Evolutionary conservation across 2,329 filamentous ascomycete genomes (phyloP).

Genomic region (Fusarium humuli): DNA sequence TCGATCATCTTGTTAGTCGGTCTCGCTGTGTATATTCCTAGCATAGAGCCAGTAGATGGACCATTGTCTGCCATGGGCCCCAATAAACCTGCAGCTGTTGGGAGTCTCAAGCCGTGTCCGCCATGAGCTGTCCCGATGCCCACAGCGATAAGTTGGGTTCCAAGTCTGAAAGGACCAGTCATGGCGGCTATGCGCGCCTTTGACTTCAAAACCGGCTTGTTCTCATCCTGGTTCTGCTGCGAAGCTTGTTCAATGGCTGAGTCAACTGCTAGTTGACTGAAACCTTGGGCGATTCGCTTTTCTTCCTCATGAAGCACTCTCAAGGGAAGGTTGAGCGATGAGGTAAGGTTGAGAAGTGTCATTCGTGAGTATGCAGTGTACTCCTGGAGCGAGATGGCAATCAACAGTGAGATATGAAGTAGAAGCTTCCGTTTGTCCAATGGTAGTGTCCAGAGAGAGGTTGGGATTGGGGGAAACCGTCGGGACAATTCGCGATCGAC

Average conservation of each 20-base stretch:
- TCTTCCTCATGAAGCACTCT: slow-evolving; percentile 77
- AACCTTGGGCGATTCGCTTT: slow-evolving; percentile 76
- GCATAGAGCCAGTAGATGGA: slow-evolving; percentile 83
- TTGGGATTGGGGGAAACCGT: slow-evolving; percentile 70
- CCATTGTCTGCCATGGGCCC: slow-evolving; percentile 84
- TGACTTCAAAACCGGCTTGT: slow-evolving; percentile 74
- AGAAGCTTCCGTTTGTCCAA: slow-evolving; percentile 74
- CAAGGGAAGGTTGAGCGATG: slow-evolving; percentile 76
- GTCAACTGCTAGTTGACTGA: slow-evolving; percentile 78
- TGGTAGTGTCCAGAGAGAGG: slow-evolving; percentile 68
- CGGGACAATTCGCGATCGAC: slow-evolving; percentile 61
- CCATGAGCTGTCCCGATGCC: slow-evolving; percentile 84
- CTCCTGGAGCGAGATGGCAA: slow-evolving; percentile 80
- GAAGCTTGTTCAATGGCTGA: slow-evolving; percentile 47
- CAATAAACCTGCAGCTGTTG: slow-evolving; percentile 80
- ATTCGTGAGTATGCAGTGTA: slow-evolving; percentile 81
- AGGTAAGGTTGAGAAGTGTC: slow-evolving; percentile 75
- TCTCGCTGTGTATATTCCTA: slow-evolving; percentile 88
- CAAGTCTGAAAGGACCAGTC: slow-evolving; percentile 70
- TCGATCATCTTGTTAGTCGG: slow-evolving; percentile 91
- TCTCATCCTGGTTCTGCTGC: slow-evolving; percentile 65
- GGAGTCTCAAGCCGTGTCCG: slow-evolving; percentile 78
- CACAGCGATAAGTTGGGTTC: slow-evolving; percentile 79
- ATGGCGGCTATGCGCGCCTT: slow-evolving; percentile 65
- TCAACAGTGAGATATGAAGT: slow-evolving; percentile 76